Evolutionary conservation across 805 yeast species (phyloP), one percentile per base, ranked within the genome.

Genomic region (Wickerhamomyces silvicola): DNA sequence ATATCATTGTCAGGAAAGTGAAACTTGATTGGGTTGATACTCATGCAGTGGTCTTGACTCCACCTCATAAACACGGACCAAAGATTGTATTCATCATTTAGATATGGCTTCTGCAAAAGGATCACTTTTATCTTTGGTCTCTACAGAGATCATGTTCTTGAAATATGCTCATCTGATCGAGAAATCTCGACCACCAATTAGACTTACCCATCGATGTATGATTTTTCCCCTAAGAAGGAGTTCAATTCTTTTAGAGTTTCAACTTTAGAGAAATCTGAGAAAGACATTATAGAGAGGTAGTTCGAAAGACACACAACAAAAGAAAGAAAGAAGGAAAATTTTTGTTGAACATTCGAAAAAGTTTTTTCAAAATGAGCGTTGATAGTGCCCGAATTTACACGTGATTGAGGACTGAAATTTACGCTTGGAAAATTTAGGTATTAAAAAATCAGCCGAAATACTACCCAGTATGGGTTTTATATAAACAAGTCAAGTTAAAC

Each of bases 41-140:
- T 84, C 94, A 85, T 79, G 78, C 78, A 83, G 80, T 88, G 75
- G 94, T 94, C 81, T 90, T 82, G 82, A 79, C 66, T 68, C 85
- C 94, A 79, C 87, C 83, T 85, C 94, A 76, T 81, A 81, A 84
- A 84, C 94, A 83, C 88, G 94, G 94, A 83, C 94, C 94, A 83
- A 80, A n/a, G n/a, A n/a, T 70, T 54, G 59, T 57, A 68, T 66
- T 81, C 87, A 81, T 79, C 85, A 78, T 72, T 34, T 43, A 41
- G 17, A 25, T 26, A 12, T 13, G 25, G 18, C 16, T 21, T 18
- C 18, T 11, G 13, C 13, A 22, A 26, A 21, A 17, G 18, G 19
- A 18, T 17, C 18, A 27, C 13, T 22, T 18, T 24, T 19, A 8
- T 19, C 10, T 10, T 8, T 10, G 10, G 8, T 19, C 10, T 10